These are phyloP conservation scores for Pholiota microspora DNA, from an alignment of 768 basidiomycete genomes.

Conservation along the genomic window DNA sequence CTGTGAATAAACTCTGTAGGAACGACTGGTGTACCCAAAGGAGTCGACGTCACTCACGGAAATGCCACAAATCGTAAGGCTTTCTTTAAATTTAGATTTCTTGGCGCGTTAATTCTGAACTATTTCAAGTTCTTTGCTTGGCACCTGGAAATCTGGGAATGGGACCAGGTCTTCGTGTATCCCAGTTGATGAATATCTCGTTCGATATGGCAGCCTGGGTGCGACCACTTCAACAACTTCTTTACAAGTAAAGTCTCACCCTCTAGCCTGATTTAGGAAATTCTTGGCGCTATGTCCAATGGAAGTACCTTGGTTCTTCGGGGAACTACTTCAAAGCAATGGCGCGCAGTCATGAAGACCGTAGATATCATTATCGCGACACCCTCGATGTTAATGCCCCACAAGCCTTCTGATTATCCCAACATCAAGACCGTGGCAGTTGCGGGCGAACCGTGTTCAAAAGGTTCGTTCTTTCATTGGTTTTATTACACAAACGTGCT, in stretches of 20 bases:
- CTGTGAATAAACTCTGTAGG: constrained; percentile 26
- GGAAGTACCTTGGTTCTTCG: constrained; percentile 53
- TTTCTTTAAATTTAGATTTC: neutral
- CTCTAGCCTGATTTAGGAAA: constrained; percentile 45
- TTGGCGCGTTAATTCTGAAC: constrained; percentile 12
- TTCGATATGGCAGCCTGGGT: constrained; percentile 72
- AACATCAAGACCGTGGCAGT: constrained; percentile 52
- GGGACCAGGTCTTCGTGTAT: constrained; percentile 52
- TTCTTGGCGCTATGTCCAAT: constrained; percentile 50
- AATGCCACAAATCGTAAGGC: constrained; percentile 57
- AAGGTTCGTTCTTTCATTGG: constrained; percentile 32
- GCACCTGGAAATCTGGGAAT: constrained; percentile 58
- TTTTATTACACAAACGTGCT: neutral
- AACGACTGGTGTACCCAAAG: constrained; percentile 59
- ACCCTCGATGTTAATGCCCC: constrained; percentile 52
- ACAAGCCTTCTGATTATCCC: constrained; percentile 51
- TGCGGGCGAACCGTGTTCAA: constrained; percentile 58
- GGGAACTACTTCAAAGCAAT: constrained; percentile 51
- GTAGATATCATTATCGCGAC: constrained; percentile 56
- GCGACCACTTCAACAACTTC: constrained; percentile 6
- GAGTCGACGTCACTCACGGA: constrained; percentile 56
- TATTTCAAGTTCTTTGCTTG: constrained; percentile 31
- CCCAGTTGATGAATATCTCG: constrained; percentile 61
- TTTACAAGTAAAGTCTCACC: constrained; percentile 23
- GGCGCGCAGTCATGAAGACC: constrained; percentile 48